A percentile compares a stretch with the other conserved stretches of the same genome.
phyloP scores from a whole-genome alignment of 257 asterid genomes.

The Fraxinus excelsior region DNA sequence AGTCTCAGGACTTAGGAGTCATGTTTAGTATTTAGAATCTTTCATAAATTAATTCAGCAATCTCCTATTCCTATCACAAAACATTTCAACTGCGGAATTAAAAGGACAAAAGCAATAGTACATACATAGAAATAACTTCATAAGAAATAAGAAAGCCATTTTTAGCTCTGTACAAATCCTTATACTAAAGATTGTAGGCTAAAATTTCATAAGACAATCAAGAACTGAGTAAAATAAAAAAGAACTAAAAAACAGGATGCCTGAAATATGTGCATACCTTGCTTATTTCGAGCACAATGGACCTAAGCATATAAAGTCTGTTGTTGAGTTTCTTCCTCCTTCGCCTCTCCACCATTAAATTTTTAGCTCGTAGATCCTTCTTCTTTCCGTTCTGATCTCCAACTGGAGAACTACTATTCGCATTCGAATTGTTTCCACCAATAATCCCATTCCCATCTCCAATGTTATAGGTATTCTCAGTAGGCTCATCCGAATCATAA shows the following conservation, averaged over 20 bases:
- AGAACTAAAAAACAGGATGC: neutral
- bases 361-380: slow-evolving; percentile 34
- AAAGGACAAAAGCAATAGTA: neutral
- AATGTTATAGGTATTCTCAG: slow-evolving; percentile 20
- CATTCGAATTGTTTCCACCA: slow-evolving; percentile 11
- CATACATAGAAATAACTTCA: neutral
- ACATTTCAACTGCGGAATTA: neutral
- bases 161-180: neutral
- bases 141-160: neutral
- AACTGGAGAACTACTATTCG: neutral
- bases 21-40: too few relatives aligned
- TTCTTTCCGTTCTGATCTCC: slow-evolving; percentile 23
- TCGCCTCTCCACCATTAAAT: slow-evolving; percentile 40
- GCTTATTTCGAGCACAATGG: slow-evolving; percentile 35
- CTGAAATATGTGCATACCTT: slow-evolving; percentile 20
- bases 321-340: slow-evolving; percentile 41
- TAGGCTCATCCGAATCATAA: slow-evolving; percentile 46
- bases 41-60: too few relatives aligned
- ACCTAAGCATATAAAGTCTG: slow-evolving; percentile 38
- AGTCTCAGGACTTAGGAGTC: too few relatives aligned
- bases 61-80: too few relatives aligned
- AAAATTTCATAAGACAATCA: neutral
- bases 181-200: neutral
- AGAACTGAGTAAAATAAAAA: neutral
- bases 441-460: neutral